phyloP scores from a whole-genome alignment of 1,284 basidiomycete species.

The Abortiporus biennis region DNA sequence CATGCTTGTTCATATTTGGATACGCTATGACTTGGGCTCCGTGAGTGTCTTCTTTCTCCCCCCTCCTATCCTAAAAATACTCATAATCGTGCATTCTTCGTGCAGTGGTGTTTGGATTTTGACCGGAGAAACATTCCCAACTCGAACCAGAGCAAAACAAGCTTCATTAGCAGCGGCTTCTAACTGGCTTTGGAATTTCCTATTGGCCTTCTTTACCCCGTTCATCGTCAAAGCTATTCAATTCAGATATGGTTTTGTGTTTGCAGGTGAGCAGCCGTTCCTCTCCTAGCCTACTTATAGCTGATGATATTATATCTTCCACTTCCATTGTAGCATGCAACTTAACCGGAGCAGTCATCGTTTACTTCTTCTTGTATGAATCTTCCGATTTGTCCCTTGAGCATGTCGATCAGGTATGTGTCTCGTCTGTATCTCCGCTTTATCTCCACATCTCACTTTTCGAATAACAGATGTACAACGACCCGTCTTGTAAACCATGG shows the following conservation, averaged over 20 bases:
- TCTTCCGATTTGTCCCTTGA: slow-evolving; percentile 66
- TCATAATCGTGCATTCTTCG: slow-evolving; percentile 1
- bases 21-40: slow-evolving; percentile 76
- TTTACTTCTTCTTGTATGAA: slow-evolving; percentile 78
- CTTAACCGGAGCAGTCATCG: slow-evolving; percentile 54
- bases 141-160: slow-evolving; percentile 71
- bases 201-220: slow-evolving; percentile 72
- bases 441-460: neutral
- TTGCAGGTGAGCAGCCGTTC: slow-evolving; percentile 40
- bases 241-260: slow-evolving; percentile 71
- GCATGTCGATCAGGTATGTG: slow-evolving; percentile 51
- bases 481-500: slow-evolving; percentile 64
- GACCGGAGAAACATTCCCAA: slow-evolving; percentile 75
- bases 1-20: slow-evolving; percentile 74
- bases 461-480: slow-evolving; percentile 60
- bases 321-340: slow-evolving; percentile 36
- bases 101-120: slow-evolving; percentile 69
- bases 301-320: neutral
- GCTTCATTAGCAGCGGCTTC: slow-evolving; percentile 64
- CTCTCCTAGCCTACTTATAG: neutral
- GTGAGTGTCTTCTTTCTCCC: slow-evolving; percentile 19
- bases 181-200: slow-evolving; percentile 74
- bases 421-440: slow-evolving; percentile 4
- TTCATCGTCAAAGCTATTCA: slow-evolving; percentile 53
- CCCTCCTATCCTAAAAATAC: neutral